Evolutionary conservation across 2,329 filamentous ascomycete genomes (phyloP).

Genomic region (Periconia digitata): DNA sequence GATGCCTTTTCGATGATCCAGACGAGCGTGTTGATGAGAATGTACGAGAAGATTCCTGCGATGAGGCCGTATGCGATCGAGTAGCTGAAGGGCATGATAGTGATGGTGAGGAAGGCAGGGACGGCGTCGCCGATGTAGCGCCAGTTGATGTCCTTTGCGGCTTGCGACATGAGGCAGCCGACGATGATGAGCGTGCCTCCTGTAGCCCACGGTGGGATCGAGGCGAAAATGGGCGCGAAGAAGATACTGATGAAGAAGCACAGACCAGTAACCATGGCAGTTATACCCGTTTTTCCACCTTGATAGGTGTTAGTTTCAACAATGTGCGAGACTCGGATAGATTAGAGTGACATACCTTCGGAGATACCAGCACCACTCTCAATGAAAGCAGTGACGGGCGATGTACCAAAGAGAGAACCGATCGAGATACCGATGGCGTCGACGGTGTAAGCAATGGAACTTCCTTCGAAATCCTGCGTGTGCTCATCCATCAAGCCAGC

Average conservation of each 20-base stretch:
- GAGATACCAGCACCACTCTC: slow-evolving; percentile 90
- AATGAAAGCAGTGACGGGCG: slow-evolving; percentile 84
- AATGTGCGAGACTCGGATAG: not conserved
- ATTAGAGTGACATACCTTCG: slow-evolving; percentile 47
- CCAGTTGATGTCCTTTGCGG: slow-evolving; percentile 87
- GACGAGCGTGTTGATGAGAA: slow-evolving; percentile 70
- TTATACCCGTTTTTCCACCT: slow-evolving; percentile 82
- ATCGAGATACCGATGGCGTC: slow-evolving; percentile 82
- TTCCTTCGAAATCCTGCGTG: slow-evolving; percentile 86
- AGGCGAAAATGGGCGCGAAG: slow-evolving; percentile 88
- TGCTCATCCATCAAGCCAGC: slow-evolving; percentile 76
- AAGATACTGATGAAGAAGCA: slow-evolving; percentile 81
- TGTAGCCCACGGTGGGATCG: slow-evolving; percentile 86
- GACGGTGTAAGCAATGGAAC: slow-evolving; percentile 78
- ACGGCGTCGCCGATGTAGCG: slow-evolving; percentile 76
- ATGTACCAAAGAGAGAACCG: slow-evolving; percentile 73
- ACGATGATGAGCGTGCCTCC: slow-evolving; percentile 86
- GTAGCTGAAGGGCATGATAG: slow-evolving; percentile 88
- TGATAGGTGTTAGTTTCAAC: not conserved
- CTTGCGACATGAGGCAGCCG: slow-evolving; percentile 81
- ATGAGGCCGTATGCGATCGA: slow-evolving; percentile 86
- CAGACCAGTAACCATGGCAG: slow-evolving; percentile 73
- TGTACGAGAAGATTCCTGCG: slow-evolving; percentile 75
- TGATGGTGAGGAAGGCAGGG: slow-evolving; percentile 81
- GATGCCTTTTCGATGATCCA: slow-evolving; percentile 69